These are phyloP conservation scores for Cystobasidium onofrii DNA, from an alignment of 768 basidiomycete species.

Conservation along the genomic window DNA sequence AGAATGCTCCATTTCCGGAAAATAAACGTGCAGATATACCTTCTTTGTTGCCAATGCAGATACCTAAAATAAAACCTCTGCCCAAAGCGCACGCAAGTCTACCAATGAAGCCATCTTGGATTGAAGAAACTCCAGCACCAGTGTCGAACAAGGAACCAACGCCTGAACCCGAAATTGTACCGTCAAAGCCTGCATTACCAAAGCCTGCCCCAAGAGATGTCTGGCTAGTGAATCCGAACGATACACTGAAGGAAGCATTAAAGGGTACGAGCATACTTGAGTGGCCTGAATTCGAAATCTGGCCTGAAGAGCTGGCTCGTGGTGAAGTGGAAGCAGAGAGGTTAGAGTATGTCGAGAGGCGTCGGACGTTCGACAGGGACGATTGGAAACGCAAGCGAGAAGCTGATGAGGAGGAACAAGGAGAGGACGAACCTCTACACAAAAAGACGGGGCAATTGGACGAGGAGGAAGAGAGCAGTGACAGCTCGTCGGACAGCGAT, in stretches of 20 bases:
- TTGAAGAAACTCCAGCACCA: not conserved
- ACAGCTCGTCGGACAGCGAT: not conserved
- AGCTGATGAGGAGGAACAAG: not conserved
- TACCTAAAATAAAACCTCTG: not conserved
- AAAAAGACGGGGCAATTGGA: not conserved
- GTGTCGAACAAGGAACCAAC: not conserved
- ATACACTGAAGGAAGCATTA: slow-evolving; percentile 2
- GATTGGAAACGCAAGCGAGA: slow-evolving; percentile 10
- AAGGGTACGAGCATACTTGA: slow-evolving; percentile 17
- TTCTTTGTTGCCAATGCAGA: not conserved
- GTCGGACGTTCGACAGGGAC: not conserved
- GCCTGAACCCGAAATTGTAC: not conserved
- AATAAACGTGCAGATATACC: not conserved
- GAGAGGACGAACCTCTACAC: not conserved
- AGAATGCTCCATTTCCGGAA: not conserved
- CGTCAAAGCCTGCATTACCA: not conserved
- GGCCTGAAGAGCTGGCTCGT: not conserved
- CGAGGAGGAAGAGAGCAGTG: not conserved
- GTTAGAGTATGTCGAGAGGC: not conserved
- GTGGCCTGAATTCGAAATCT: slow-evolving; percentile 28
- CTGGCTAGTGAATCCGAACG: not conserved
- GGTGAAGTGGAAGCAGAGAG: not conserved
- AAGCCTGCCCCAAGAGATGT: not conserved
- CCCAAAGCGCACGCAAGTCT: not conserved
- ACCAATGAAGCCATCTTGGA: not conserved